These are phyloP conservation scores for Microascus cirrosus DNA, from an alignment of 2,329 filamentous ascomycete genomes.

Conservation along the genomic window DNA sequence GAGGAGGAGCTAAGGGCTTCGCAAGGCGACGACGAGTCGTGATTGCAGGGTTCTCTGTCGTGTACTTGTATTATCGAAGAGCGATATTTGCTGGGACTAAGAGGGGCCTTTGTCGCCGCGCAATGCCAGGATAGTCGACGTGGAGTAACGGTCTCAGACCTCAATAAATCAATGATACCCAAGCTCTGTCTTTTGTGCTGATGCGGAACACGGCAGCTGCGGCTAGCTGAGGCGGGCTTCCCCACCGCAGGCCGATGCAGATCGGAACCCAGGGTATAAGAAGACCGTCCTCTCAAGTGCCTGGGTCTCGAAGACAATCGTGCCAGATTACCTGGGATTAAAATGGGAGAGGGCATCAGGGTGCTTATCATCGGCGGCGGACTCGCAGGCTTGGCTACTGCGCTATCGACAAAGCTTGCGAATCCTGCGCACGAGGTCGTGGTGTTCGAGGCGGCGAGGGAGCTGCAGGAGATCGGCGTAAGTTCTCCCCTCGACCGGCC, in stretches of 20 bases:
- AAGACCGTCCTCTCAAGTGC: neutral
- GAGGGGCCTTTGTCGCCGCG: neutral
- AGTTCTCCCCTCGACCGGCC: neutral
- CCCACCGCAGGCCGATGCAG: neutral
- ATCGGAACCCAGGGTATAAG: neutral
- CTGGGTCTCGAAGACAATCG: neutral
- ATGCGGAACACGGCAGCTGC: neutral
- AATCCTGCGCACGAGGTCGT: slow-evolving; percentile 1
- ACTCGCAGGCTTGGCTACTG: slow-evolving; percentile 4
- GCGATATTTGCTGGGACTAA: neutral
- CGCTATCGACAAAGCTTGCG: slow-evolving; percentile 2
- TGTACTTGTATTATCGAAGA: neutral
- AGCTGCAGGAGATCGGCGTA: slow-evolving; percentile 10
- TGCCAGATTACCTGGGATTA: neutral
- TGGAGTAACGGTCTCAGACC: neutral
- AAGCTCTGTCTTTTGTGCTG: neutral
- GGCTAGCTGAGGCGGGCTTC: neutral
- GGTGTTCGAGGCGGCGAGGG: neutral
- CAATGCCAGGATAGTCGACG: neutral
- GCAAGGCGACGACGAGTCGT: neutral
- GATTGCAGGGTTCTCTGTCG: neutral
- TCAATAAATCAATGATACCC: neutral
- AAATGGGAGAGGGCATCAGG: neutral
- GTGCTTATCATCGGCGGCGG: slow-evolving; percentile 6
- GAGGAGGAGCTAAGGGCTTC: slow-evolving; percentile 18